Percentiles rank a stretch among this genome's conserved stretches.
Conservation (phyloP, 2,329 filamentous ascomycete genomes). For the Mollisiaceae sp. region DNA sequence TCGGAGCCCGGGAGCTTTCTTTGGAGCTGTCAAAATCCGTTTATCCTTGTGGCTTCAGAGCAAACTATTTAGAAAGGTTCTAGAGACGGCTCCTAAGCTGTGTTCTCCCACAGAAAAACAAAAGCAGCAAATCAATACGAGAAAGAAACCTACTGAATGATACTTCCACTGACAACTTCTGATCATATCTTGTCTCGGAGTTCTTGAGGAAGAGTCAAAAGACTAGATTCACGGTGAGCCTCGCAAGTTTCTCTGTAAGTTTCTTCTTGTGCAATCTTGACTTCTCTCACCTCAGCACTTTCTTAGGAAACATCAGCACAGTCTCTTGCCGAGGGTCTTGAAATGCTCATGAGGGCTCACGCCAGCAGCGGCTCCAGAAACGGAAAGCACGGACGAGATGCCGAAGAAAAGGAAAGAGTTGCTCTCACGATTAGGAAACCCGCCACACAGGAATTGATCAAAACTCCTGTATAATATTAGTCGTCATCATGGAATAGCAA, state of each 20-base stretch:
- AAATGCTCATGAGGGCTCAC: too few species aligned
- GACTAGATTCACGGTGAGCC: background rate
- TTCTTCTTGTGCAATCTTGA: background rate
- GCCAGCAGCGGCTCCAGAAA: background rate
- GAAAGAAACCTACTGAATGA: background rate
- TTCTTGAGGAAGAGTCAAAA: conserved; percentile 10
- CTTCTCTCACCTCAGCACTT: conserved; percentile 4
- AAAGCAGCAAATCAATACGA: background rate
- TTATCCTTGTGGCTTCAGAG: too few species aligned
- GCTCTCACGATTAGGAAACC: background rate
- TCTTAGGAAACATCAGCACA: background rate
- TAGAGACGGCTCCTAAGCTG: too few species aligned
- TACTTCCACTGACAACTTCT: background rate
- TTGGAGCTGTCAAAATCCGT: too few species aligned
- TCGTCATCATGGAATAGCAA: background rate
- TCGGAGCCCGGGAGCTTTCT: too few species aligned
- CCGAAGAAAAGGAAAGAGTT: background rate
- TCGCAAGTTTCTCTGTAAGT: background rate
- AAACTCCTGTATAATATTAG: background rate
- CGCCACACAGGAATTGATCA: background rate
- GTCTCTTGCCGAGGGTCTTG: background rate
- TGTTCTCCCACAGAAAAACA: background rate
- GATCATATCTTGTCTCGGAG: conserved; percentile 10
- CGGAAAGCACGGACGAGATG: background rate
- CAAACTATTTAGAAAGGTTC: too few species aligned